A percentile compares a stretch with the other conserved stretches of the same genome.
Conservation (phyloP, 805 yeast genomes). For the Teunomyces lycoperdinae region DNA sequence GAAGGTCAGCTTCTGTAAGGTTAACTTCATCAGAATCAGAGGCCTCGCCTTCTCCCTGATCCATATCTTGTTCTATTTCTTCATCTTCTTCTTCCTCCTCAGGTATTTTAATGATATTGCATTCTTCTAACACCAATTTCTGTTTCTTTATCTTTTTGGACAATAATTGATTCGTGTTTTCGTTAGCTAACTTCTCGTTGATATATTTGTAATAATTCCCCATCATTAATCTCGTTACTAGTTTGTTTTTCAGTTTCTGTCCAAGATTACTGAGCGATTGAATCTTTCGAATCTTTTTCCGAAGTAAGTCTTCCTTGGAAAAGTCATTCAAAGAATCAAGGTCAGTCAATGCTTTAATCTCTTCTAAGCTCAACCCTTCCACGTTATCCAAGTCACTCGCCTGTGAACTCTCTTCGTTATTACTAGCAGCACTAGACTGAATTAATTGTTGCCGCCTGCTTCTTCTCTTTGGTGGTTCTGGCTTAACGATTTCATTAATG, state of each 20-base stretch:
- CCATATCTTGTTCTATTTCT: neutral
- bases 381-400: slow-evolving; percentile 29
- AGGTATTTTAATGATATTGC: neutral
- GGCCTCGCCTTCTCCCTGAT: slow-evolving; percentile 1
- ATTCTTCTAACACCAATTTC: slow-evolving; percentile 14
- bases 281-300: slow-evolving; percentile 49
- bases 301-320: slow-evolving; percentile 36
- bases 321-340: slow-evolving; percentile 36
- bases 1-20: slow-evolving; percentile 46
- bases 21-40: slow-evolving; percentile 40
- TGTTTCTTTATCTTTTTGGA: slow-evolving; percentile 13
- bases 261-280: slow-evolving; percentile 34
- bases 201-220: slow-evolving; percentile 57
- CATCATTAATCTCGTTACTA: slow-evolving; percentile 68
- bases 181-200: slow-evolving; percentile 22
- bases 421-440: neutral
- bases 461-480: slow-evolving; percentile 23
- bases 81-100: slow-evolving; percentile 6
- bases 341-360: slow-evolving; percentile 34
- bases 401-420: slow-evolving; percentile 12
- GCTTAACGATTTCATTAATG: slow-evolving; percentile 51
- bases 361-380: slow-evolving; percentile 36
- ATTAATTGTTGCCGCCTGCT: slow-evolving; percentile 1
- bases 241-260: slow-evolving; percentile 44
- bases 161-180: neutral